Evolutionary conservation across 495 filamentous ascomycete species (phyloP), one percentile per base, ranked within the genome.

Genomic region (Annulohypoxylon bovei): DNA sequence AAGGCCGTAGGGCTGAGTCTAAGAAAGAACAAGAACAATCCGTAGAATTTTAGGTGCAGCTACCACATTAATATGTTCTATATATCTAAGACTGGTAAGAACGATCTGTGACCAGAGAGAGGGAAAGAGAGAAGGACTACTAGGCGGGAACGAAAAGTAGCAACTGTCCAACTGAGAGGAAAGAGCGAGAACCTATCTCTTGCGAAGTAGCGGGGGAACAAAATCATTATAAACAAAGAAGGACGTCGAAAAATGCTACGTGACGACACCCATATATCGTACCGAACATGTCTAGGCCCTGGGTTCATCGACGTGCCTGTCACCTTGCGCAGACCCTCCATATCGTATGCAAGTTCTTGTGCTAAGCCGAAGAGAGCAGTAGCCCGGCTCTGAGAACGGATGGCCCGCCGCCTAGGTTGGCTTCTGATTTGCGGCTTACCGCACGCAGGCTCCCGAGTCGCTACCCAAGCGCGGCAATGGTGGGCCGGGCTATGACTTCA

Each of bases 181-280:
- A 63, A 47, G 16, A 35, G 11, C 5, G 32, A 33, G 28, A 58
- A 33, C 40, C 52, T 20, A 49, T 40, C n/a, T 22, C 5, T 11
- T 33, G 28, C 42, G 27, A 39, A 35, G 42, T 53, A 8, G 32
- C 39, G 54, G 56, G 56, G 61, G 40, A 53, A 25, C 8, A 40
- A 49, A 54, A 33, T 30, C 25, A 44, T 65, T 70, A 70, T 65
- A 61, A 70, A 70, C 47, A 65, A 70, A 59, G 55, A 60, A 42
- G 35, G 27, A 33, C 9, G 30, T 54, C 27, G 16, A 57, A 30
- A 23, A 64, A 69, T 73, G 18, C 54, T 60, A 68, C 70, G 28
- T 57, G 49, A 73, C 60, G 65, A 73, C 61, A 73, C 70, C 65
- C 65, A 73, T 61, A 65, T 22, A 60, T 60, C 23, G 64, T 57